Evolutionary conservation across 208 protist genomes (phyloP), one percentile per base, ranked within the genome.

Genomic region (Blechomonas ayalai): DNA sequence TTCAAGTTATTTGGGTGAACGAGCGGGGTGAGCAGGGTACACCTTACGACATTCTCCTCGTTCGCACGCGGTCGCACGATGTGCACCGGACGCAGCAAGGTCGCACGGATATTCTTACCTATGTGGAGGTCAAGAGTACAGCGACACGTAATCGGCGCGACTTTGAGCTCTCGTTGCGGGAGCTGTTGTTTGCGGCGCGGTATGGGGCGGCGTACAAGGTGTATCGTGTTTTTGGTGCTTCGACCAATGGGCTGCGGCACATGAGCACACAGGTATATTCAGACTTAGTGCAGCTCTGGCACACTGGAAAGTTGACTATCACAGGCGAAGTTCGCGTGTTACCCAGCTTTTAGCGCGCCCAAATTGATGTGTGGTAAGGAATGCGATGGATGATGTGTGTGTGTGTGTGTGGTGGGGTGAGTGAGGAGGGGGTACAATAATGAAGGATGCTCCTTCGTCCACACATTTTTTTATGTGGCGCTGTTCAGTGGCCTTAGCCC

Each of bases 41-140:
- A 7, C 84, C 84, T 12, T 92, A 86, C 43, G 84, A 92, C 37
- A 79, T 92, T 55, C 44, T 92, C 13, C 45, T 90, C 4, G 20
- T 80, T 8, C 61, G 63, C n/a, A 42, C 48, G 9, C 42, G 58
- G 18, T 46, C 39, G 28, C 8, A 9, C 15, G 27, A 3, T 20
- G 26, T 2, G 19, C 32, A 25, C 15, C 57, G 1, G 1, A 20
- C 28, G 20, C 31, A 34, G 23, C 4, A 22, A 16, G 27, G 2
- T n/a, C 26, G 13, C 5, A 29, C 35, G 43, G 60, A 80, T 5
- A 65, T 93, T 6, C 18, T 93, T 13, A 42, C 35, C 8, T 89
- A 75, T 32, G 51, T 88, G 19, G 85, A 93, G 49, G 85, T 93
- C 25, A 93, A 93, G 61, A 82, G 67, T 16, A 93, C 85, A 1